These are phyloP conservation scores for Aspergillus wentii DNA, from an alignment of 495 filamentous ascomycete species.

Conservation along the genomic window DNA sequence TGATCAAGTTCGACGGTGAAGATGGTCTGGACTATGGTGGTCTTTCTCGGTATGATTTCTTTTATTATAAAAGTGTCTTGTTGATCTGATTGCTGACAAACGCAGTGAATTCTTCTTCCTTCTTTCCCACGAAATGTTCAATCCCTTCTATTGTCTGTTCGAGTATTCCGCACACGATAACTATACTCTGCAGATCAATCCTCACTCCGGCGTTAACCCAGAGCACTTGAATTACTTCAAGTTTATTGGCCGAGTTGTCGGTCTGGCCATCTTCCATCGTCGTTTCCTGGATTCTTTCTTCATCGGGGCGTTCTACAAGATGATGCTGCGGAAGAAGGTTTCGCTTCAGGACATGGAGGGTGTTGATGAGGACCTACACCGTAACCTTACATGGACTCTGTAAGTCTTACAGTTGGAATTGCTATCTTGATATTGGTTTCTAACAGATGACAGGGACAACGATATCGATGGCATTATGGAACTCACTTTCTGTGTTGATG, in stretches of 20 bases:
- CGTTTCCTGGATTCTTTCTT: slow-evolving; percentile 99
- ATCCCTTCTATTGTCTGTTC: slow-evolving; percentile 99
- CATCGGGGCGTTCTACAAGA: slow-evolving; percentile 99
- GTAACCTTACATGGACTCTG: slow-evolving; percentile 92
- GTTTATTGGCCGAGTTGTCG: slow-evolving; percentile 98
- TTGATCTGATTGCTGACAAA: slow-evolving; percentile 18
- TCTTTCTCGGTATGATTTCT: slow-evolving; percentile 63
- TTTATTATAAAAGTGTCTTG: neutral
- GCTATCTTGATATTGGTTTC: slow-evolving; percentile 2
- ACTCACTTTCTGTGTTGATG: slow-evolving; percentile 91
- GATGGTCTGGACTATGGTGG: slow-evolving; percentile 98
- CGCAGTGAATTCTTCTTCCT: slow-evolving; percentile 98
- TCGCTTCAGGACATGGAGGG: slow-evolving; percentile 95
- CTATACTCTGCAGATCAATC: slow-evolving; percentile 99
- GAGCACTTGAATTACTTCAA: slow-evolving; percentile 99
- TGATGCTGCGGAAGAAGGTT: slow-evolving; percentile 94
- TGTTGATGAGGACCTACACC: slow-evolving; percentile 95
- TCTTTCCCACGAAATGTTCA: slow-evolving; percentile 99
- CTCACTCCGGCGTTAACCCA: slow-evolving; percentile 98
- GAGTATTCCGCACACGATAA: slow-evolving; percentile 99
- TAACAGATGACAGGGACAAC: slow-evolving; percentile 64
- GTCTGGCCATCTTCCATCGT: slow-evolving; percentile 96
- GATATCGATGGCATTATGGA: slow-evolving; percentile 91
- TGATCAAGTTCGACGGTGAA: slow-evolving; percentile 99
- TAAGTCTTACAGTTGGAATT: slow-evolving; percentile 29